phyloP scores from a whole-genome alignment of 306 rosid species.

The Sicyos baderoa region DNA sequence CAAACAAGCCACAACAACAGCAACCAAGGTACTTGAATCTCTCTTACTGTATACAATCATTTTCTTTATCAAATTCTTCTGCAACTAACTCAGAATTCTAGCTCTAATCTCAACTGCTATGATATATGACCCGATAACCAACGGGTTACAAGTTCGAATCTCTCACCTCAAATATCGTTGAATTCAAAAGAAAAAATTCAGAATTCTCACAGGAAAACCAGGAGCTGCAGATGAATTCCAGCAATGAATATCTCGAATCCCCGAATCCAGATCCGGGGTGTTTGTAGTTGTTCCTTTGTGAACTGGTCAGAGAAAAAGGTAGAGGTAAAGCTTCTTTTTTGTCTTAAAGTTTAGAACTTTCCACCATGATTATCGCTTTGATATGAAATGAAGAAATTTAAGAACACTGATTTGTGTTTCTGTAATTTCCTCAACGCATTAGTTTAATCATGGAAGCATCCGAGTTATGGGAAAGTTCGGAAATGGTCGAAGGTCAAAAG shows the following conservation, averaged over 20 bases:
- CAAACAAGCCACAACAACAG: background rate
- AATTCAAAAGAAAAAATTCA: too few relatives aligned
- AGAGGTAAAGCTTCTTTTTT: background rate
- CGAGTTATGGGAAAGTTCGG: background rate
- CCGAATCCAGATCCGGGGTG: background rate
- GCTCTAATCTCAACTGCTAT: too few relatives aligned
- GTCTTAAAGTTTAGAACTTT: background rate
- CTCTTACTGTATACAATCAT: constrained; percentile 4
- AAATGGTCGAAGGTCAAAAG: background rate
- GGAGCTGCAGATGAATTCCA: background rate
- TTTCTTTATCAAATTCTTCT: background rate
- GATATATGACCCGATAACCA: too few relatives aligned
- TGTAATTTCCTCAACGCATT: background rate
- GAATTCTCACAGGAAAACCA: too few relatives aligned
- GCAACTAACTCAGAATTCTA: background rate
- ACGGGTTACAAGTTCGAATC: too few relatives aligned
- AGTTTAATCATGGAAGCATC: background rate
- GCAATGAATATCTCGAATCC: background rate
- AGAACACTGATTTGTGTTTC: background rate
- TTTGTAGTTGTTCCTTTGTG: background rate
- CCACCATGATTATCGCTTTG: background rate
- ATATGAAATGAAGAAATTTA: background rate
- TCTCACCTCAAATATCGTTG: too few relatives aligned
- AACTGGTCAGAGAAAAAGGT: background rate
- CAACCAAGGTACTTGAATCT: background rate